Conservation (phyloP, 768 basidiomycete genomes). For the Boletus rubroflammeus region DNA sequence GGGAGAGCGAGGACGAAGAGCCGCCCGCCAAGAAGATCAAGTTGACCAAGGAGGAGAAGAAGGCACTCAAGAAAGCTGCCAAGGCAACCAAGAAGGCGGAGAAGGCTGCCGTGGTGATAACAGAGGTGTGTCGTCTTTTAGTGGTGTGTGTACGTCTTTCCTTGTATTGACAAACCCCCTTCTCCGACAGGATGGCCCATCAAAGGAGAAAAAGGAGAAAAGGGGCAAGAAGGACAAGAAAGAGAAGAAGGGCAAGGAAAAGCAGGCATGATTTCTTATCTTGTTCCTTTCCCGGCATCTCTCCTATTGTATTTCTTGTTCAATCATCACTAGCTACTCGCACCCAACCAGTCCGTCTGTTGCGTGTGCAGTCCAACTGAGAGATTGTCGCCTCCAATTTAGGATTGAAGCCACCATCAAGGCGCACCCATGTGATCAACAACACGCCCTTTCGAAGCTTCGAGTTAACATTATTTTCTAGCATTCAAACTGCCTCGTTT, state of each 20-base stretch:
- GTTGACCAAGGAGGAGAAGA: constrained; percentile 82
- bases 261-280: constrained; percentile 36
- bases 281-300: background rate
- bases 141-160: background rate
- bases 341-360: background rate
- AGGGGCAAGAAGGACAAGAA: constrained; percentile 36
- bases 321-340: background rate
- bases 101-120: constrained; percentile 28
- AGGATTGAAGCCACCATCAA: no score
- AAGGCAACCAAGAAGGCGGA: constrained; percentile 60
- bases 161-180: background rate
- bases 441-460: no score
- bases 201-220: constrained; percentile 40
- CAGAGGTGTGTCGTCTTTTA: constrained; percentile 33
- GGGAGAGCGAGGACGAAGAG: constrained; percentile 41
- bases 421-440: no score
- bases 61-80: constrained; percentile 74
- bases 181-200: constrained; percentile 28
- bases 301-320: background rate
- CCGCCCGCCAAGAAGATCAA: constrained; percentile 68
- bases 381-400: no score
- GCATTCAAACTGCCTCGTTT: no score
- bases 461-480: no score
- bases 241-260: constrained; percentile 45
- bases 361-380: no score